A percentile compares a stretch with the other conserved stretches of the same genome.
phyloP scores from a whole-genome alignment of 441 rosid species.

The Sinapis alba region DNA sequence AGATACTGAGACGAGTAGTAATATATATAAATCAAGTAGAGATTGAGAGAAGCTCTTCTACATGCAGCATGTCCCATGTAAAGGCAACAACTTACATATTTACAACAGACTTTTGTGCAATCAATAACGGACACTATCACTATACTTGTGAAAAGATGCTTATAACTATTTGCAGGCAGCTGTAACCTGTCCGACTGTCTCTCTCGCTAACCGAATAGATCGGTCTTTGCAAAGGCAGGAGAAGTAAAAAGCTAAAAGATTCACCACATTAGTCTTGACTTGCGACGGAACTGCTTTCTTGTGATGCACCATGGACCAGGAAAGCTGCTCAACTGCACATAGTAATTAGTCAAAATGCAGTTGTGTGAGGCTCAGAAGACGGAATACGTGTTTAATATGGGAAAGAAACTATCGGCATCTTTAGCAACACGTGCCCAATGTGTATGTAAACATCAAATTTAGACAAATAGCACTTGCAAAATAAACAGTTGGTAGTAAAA shows the following conservation, averaged over 20 bases:
- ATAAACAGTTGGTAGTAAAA: slow-evolving; percentile 3
- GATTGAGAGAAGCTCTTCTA: not conserved
- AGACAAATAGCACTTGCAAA: not conserved
- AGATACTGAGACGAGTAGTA: not conserved
- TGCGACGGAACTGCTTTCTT: slow-evolving; percentile 67
- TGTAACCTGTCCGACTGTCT: not conserved
- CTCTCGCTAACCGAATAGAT: not conserved
- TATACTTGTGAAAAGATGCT: slow-evolving; percentile 2
- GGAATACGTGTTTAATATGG: not conserved
- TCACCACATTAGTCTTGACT: slow-evolving; percentile 66
- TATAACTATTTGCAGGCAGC: slow-evolving; percentile 9
- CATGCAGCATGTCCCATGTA: not conserved
- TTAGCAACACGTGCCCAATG: not conserved
- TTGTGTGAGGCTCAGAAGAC: not conserved
- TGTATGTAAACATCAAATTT: not conserved
- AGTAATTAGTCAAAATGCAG: slow-evolving; percentile 7
- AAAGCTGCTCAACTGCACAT: slow-evolving; percentile 74
- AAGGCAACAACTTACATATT: not conserved
- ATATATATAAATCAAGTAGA: not conserved
- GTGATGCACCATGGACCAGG: slow-evolving; percentile 76
- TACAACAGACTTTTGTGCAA: not conserved
- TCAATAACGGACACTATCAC: not conserved
- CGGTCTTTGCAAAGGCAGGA: not conserved
- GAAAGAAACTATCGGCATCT: not conserved
- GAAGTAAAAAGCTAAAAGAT: slow-evolving; percentile 11